Percentiles rank a stretch among this genome's conserved stretches.
phyloP scores from a whole-genome alignment of 73 alveolate species.

The Paramecium pentaurelia region DNA sequence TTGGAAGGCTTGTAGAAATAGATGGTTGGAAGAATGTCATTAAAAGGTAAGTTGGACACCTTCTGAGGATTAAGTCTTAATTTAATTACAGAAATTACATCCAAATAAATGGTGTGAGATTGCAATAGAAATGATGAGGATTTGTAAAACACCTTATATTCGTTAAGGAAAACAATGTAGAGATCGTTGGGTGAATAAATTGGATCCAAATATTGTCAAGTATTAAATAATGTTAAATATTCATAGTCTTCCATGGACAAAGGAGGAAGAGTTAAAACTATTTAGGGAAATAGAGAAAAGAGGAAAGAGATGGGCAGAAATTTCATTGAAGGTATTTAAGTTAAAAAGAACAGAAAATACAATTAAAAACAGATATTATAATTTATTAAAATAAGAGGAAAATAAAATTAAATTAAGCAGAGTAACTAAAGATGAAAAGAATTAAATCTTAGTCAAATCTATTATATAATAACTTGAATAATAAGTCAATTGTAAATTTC shows the following conservation, averaged over 20 bases:
- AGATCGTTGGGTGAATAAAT: constrained; percentile 33
- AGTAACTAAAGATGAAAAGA: constrained; percentile 10
- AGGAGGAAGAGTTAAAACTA: background rate
- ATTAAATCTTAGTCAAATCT: background rate
- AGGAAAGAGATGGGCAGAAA: constrained; percentile 39
- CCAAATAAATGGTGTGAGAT: constrained; percentile 42
- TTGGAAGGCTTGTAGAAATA: constrained; percentile 43
- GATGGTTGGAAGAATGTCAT: constrained; percentile 10
- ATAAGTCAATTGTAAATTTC: background rate
- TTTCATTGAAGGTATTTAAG: background rate
- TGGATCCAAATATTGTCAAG: constrained; percentile 13
- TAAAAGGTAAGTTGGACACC: background rate
- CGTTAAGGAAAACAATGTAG: constrained; percentile 31
- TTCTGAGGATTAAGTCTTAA: background rate
- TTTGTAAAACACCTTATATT: constrained; percentile 5
- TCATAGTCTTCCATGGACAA: background rate
- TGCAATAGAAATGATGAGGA: constrained; percentile 18
- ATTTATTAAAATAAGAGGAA: constrained; percentile 14
- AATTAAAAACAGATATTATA: constrained; percentile 8
- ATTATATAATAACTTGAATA: background rate
- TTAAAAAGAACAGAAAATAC: constrained; percentile 37
- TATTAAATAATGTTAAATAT: background rate
- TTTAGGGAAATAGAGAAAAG: background rate
- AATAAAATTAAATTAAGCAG: background rate
- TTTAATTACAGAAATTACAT: background rate